A percentile compares a stretch with the other conserved stretches of the same genome.
These are phyloP conservation scores for Rachicladosporium sp. DNA, from an alignment of 2,329 filamentous ascomycete genomes.

Conservation along the genomic window DNA sequence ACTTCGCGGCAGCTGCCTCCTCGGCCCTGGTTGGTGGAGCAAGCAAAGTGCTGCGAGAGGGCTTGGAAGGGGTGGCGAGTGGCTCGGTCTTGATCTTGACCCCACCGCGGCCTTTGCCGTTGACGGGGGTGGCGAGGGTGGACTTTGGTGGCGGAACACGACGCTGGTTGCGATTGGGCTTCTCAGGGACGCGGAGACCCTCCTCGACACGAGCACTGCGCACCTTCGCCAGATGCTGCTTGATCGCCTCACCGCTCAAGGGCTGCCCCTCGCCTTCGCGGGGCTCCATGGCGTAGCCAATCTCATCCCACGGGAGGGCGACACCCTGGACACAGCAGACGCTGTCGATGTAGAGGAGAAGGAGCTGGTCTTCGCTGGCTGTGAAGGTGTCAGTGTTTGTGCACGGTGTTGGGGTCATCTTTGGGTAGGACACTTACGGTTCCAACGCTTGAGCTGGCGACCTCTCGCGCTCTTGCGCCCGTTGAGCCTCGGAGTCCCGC, in stretches of 20 bases:
- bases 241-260: conserved; percentile 14
- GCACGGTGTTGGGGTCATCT: too few relatives aligned
- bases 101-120: too few relatives aligned
- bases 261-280: conserved; percentile 1
- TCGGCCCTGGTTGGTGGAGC: too few relatives aligned
- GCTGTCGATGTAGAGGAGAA: conserved; percentile 14
- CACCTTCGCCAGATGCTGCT: conserved; percentile 19
- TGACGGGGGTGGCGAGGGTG: too few relatives aligned
- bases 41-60: too few relatives aligned
- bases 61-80: too few relatives aligned
- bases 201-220: conserved; percentile 10
- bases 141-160: too few relatives aligned
- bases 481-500: too few relatives aligned
- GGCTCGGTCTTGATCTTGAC: too few relatives aligned
- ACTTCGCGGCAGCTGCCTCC: too few relatives aligned
- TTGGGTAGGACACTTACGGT: conserved; percentile 11
- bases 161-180: conserved; percentile 6
- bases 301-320: conserved; percentile 13
- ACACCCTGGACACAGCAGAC: conserved; percentile 10
- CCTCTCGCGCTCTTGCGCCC: conserved; percentile 11
- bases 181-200: conserved; percentile 12
- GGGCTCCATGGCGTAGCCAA: conserved; percentile 8
- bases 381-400: conserved; percentile 3
- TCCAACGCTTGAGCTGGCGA: conserved; percentile 19
- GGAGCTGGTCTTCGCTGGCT: conserved; percentile 18